Conservation (phyloP, 2,329 filamentous ascomycete genomes). For the Paramyrothecium sp. region DNA sequence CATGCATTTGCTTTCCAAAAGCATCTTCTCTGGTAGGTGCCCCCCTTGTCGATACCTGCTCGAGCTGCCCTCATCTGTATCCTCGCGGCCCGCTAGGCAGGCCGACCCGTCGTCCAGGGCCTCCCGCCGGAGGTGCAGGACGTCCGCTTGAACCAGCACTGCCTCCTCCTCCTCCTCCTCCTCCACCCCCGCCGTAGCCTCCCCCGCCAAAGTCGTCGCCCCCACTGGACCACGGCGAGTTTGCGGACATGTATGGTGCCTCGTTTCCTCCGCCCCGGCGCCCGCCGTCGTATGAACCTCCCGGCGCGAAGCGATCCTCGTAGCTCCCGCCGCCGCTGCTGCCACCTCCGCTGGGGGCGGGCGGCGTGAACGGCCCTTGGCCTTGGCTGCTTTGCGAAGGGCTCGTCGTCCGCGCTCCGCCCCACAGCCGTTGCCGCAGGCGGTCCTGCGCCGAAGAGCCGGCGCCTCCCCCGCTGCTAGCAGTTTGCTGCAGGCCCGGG, state of each 20-base stretch:
- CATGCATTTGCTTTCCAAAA: too few relatives aligned
- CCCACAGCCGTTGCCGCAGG: slow-evolving; percentile 77
- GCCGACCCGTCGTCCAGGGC: slow-evolving; percentile 32
- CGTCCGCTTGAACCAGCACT: background rate
- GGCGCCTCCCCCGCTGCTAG: slow-evolving; percentile 24
- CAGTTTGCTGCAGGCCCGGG: slow-evolving; percentile 70
- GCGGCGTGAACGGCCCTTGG: slow-evolving; percentile 47
- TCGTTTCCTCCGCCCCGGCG: slow-evolving; percentile 26
- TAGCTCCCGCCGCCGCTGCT: slow-evolving; percentile 33
- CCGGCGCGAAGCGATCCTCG: slow-evolving; percentile 46
- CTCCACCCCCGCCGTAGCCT: slow-evolving; percentile 32
- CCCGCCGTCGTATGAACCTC: slow-evolving; percentile 39
- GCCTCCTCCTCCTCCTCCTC: slow-evolving; percentile 16
- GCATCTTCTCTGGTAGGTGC: too few relatives aligned
- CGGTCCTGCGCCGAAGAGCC: slow-evolving; percentile 73
- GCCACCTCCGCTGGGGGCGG: slow-evolving; percentile 27
- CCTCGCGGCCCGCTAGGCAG: slow-evolving; percentile 45
- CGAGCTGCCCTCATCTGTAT: slow-evolving; percentile 25
- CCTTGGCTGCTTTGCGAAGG: slow-evolving; percentile 37
- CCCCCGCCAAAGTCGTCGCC: slow-evolving; percentile 36
- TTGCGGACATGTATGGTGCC: slow-evolving; percentile 42
- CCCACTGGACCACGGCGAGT: slow-evolving; percentile 45
- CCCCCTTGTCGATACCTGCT: background rate
- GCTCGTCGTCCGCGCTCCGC: slow-evolving; percentile 55
- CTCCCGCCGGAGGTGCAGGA: background rate